phyloP scores from a whole-genome alignment of 768 basidiomycete genomes.

The Amanita phalloides region DNA sequence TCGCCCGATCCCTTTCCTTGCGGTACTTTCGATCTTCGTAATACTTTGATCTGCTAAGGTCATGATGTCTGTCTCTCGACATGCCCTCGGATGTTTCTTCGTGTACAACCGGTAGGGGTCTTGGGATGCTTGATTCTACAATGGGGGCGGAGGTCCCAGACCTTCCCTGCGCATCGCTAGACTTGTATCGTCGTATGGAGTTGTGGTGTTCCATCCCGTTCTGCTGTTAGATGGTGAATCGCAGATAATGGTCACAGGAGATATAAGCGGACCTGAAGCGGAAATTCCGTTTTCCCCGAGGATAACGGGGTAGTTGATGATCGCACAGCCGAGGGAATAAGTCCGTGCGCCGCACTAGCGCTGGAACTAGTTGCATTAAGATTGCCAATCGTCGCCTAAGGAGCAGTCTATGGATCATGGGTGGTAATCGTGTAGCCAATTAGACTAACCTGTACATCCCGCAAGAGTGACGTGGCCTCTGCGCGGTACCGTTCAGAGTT shows the following conservation, averaged over 20 bases:
- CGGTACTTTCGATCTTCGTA: not conserved
- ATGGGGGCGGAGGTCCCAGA: not conserved
- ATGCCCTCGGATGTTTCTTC: not conserved
- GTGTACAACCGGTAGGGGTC: not conserved
- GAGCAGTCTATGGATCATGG: not conserved
- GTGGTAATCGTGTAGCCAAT: not conserved
- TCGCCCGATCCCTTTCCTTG: not conserved
- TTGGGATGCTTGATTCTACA: not conserved
- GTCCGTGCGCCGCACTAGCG: not conserved
- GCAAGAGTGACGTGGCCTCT: not conserved
- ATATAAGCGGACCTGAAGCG: not conserved
- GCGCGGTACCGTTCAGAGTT: not conserved
- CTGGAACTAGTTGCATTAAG: not conserved
- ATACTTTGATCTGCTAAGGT: not conserved
- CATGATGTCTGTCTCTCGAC: not conserved
- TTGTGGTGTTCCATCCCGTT: not conserved
- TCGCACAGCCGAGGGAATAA: not conserved
- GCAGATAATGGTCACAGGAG: no score
- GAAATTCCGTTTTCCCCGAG: not conserved
- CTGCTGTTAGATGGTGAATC: not conserved
- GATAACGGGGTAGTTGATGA: conserved; percentile 2
- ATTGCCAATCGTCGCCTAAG: not conserved
- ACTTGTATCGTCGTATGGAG: not conserved
- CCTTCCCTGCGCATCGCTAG: not conserved
- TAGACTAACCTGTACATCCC: conserved; percentile 3